A percentile compares a stretch with the other conserved stretches of the same genome.
phyloP scores from a whole-genome alignment of 2,329 filamentous ascomycete genomes.

The Venturia asperata region DNA sequence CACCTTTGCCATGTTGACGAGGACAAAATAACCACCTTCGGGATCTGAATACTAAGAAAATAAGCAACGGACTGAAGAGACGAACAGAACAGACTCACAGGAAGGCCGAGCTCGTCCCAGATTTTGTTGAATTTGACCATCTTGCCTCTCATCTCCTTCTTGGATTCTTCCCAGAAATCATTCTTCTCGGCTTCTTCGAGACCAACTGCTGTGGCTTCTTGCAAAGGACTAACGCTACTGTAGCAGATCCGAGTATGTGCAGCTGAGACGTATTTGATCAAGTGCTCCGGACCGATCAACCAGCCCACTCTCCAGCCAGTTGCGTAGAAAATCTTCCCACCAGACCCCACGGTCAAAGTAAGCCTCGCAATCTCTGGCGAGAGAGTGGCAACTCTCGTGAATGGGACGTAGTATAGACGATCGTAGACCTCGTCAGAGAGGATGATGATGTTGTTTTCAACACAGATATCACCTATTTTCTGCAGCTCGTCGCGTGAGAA shows the following conservation, averaged over 20 bases:
- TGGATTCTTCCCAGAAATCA: conserved; percentile 80
- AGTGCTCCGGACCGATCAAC: conserved; percentile 79
- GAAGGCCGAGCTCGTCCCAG: conserved; percentile 42
- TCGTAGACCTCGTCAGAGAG: conserved; percentile 72
- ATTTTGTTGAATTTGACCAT: conserved; percentile 75
- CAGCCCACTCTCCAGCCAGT: conserved; percentile 97
- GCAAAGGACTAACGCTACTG: conserved; percentile 83
- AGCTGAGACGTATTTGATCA: conserved; percentile 85
- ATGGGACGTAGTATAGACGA: conserved; percentile 88
- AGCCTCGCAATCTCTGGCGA: conserved; percentile 82
- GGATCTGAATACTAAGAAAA: conserved; percentile 66
- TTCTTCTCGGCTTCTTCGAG: conserved; percentile 82
- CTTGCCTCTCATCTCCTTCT: conserved; percentile 82
- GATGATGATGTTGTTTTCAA: conserved; percentile 91
- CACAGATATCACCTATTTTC: conserved; percentile 77
- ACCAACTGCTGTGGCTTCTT: conserved; percentile 88
- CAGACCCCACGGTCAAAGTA: conserved; percentile 89
- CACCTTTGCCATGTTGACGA: conserved; percentile 88
- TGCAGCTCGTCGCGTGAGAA: conserved; percentile 78
- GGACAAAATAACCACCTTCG: conserved; percentile 94
- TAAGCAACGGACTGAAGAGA: background rate
- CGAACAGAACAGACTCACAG: conserved; percentile 25
- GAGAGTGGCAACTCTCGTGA: conserved; percentile 84
- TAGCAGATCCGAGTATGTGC: conserved; percentile 97
- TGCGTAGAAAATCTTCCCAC: conserved; percentile 96